Conservation (phyloP, 768 basidiomycete genomes). For the Suillus alpinus region DNA sequence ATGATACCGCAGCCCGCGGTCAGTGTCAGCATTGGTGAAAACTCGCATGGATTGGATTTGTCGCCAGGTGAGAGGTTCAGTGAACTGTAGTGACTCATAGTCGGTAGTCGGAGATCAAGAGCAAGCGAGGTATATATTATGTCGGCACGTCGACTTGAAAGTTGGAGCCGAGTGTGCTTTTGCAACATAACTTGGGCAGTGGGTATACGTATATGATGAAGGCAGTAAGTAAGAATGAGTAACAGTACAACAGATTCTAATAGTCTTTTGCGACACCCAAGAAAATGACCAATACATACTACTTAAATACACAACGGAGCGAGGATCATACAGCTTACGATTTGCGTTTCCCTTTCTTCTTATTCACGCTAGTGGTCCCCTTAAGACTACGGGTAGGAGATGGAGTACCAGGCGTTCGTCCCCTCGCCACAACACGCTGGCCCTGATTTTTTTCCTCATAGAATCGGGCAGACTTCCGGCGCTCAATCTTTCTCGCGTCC, state of each 20-base stretch:
- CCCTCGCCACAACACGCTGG: conserved; percentile 14
- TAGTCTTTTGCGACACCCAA: neutral
- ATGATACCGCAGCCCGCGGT: no score
- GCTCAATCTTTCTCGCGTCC: conserved; percentile 12
- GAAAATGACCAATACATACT: neutral
- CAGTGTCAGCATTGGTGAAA: no score
- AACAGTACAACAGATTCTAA: conserved; percentile 1
- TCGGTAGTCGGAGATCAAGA: no score
- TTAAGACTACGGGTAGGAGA: conserved; percentile 1
- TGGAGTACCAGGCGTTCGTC: conserved; percentile 27
- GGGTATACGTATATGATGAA: neutral
- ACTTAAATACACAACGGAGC: neutral
- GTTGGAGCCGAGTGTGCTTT: no score
- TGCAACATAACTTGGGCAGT: no score
- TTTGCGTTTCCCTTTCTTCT: conserved; percentile 2
- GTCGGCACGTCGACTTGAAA: neutral
- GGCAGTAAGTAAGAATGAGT: neutral
- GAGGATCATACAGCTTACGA: neutral
- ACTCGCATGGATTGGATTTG: no score
- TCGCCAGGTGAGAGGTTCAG: no score
- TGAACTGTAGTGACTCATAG: no score
- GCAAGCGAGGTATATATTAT: no score
- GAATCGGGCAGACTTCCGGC: neutral
- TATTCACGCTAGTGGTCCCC: neutral
- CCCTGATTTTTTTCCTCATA: conserved; percentile 12